A percentile compares a stretch with the other conserved stretches of the same genome.
Evolutionary conservation across 495 filamentous ascomycete genomes (phyloP).

Genomic region (Aspergillus homomorphus): DNA sequence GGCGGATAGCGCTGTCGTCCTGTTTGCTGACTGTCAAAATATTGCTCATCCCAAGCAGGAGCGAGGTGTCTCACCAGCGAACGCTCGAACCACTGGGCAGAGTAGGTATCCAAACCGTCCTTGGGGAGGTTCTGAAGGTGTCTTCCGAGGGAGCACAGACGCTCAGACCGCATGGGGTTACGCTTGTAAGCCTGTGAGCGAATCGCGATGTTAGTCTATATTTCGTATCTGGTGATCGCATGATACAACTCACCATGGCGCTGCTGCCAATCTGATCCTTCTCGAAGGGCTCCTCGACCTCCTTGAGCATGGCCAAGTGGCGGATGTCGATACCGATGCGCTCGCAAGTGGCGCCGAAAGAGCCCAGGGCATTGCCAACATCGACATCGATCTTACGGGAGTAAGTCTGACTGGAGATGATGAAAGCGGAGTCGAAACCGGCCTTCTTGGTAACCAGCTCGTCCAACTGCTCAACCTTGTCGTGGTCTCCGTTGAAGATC

Average conservation of each 20-base stretch:
- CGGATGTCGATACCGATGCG: conserved; percentile 72
- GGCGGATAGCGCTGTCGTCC: conserved; percentile 61
- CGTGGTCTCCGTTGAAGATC: conserved; percentile 76
- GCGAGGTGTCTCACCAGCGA: conserved; percentile 44
- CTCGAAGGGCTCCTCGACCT: conserved; percentile 93
- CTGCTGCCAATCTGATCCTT: conserved; percentile 54
- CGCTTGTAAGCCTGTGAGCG: conserved; percentile 75
- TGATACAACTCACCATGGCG: conserved; percentile 42
- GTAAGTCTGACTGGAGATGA: conserved; percentile 77
- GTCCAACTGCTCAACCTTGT: conserved; percentile 71
- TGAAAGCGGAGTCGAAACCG: conserved; percentile 71
- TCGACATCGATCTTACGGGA: conserved; percentile 82
- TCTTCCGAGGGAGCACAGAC: conserved; percentile 77
- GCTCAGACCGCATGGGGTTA: conserved; percentile 87
- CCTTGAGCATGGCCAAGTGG: conserved; percentile 73
- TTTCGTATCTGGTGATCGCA: not conserved
- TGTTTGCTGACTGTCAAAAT: conserved; percentile 21
- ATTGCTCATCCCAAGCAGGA: not conserved
- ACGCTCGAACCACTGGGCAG: conserved; percentile 79
- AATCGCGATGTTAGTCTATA: conserved; percentile 19
- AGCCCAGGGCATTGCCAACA: conserved; percentile 74
- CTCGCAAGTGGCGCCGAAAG: conserved; percentile 79
- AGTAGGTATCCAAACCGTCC: conserved; percentile 72
- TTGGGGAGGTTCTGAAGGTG: conserved; percentile 59
- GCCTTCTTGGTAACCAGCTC: conserved; percentile 79